phyloP scores from a whole-genome alignment of 2,329 filamentous ascomycete species.

The Pseudofabraea citricarpa region DNA sequence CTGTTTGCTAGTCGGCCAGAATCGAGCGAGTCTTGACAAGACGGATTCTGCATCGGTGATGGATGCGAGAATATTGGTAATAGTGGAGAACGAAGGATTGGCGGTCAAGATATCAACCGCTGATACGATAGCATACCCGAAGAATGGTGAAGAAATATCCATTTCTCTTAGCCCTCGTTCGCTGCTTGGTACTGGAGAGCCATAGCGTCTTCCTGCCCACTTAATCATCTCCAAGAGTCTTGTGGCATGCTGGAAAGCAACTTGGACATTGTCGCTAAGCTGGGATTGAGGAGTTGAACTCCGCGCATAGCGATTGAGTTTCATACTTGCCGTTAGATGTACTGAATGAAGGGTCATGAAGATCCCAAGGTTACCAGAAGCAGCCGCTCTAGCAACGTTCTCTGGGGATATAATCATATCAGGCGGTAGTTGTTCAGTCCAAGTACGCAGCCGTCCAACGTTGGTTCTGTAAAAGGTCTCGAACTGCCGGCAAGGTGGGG shows the following conservation, averaged over 20 bases:
- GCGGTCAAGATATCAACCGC: constrained; percentile 64
- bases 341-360: constrained; percentile 63
- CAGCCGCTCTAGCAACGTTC: constrained; percentile 53
- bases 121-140: constrained; percentile 56
- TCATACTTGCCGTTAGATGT: constrained; percentile 60
- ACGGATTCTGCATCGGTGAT: constrained; percentile 48
- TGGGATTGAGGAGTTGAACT: constrained; percentile 35
- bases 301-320: constrained; percentile 57
- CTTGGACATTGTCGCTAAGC: constrained; percentile 40
- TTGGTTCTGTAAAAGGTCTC: constrained; percentile 46
- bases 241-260: constrained; percentile 47
- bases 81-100: constrained; percentile 45
- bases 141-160: constrained; percentile 52
- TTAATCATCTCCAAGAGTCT: constrained; percentile 42
- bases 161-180: neutral
- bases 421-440: constrained; percentile 51
- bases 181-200: too few species aligned
- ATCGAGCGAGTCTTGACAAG: constrained; percentile 49
- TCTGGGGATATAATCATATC: constrained; percentile 47
- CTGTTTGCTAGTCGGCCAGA: constrained; percentile 54
- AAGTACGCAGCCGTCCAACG: constrained; percentile 48
- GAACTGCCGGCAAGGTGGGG: constrained; percentile 21
- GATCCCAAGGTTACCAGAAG: constrained; percentile 48
- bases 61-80: constrained; percentile 48
- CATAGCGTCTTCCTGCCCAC: neutral